Evolutionary conservation across 768 basidiomycete species (phyloP), one percentile per base, ranked within the genome.

Genomic region (Tylopilus sp.): DNA sequence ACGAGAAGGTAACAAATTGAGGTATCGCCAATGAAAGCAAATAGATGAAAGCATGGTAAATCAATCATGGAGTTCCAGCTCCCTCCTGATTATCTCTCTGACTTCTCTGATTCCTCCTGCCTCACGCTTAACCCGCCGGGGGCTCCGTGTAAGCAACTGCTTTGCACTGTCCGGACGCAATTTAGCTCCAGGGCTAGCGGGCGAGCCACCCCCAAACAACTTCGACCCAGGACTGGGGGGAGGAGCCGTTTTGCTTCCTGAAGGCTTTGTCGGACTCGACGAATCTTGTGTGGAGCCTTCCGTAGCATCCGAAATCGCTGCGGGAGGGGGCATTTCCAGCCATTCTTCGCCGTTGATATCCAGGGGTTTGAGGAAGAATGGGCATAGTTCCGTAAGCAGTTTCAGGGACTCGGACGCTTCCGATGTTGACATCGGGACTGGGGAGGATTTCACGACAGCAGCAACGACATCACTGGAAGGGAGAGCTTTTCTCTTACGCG

Each of bases 391-490:
- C 17, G 77, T 73, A 45, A 92, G 75, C 66, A 92, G 74, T 22
- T 70, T 69, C 41, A 92, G 65, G 2, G 88, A 90, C 62, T 91
- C 88, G 41, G 76, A 79, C 2, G 90, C 88, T 68, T 92, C 90
- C 10, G 85, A 83, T 23, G 75, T 69, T 18, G 89, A 91, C 55
- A 90, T 81, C 8, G 90, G 88, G 6, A 91, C 83, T 1, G 86
- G 83, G 0, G 88, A 89, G 0, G 88, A 91, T 69, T 91, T 91
- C 48, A 91, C 69, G 52, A 92, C 72, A 11, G 88, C 84, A 21
- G 79, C 69, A 4, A 75, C 74, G 28, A 91, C 85, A 62, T 91
- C 88, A 28, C 75, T 75, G 15, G 73, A 67, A 15, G 85, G 88
- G 46, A 91, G 71, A 22, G 84, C 79, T 39, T 85, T 84, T 38